Percentiles rank a stretch among this genome's conserved stretches.
These are phyloP conservation scores for Closterium sp. DNA, from an alignment of 139 green algal genomes.

Conservation along the genomic window DNA sequence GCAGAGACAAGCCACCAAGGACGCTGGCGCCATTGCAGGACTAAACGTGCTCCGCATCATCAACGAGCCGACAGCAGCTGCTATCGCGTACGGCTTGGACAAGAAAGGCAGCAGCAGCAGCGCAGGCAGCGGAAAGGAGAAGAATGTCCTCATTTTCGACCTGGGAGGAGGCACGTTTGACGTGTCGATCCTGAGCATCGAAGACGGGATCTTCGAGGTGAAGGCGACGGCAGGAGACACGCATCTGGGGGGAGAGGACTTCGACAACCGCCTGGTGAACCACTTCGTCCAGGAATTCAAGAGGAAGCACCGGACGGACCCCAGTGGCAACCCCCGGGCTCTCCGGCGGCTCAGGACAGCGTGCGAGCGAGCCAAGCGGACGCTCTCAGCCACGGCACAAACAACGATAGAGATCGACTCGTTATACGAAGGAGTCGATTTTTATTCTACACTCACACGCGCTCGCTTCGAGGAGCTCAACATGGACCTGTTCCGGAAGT, in stretches of 20 bases:
- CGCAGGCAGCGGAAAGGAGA: too few relatives aligned
- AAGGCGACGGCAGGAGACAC: slow-evolving; percentile 97
- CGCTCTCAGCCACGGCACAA: slow-evolving; percentile 78
- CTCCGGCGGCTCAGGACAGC: slow-evolving; percentile 79
- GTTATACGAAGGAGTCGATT: slow-evolving; percentile 96
- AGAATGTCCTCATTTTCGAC: slow-evolving; percentile 79
- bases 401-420: slow-evolving; percentile 95
- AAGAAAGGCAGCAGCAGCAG: background rate
- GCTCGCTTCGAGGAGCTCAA: slow-evolving; percentile 97
- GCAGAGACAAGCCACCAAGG: slow-evolving; percentile 76
- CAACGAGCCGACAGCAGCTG: slow-evolving; percentile 98
- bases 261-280: slow-evolving; percentile 92
- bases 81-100: slow-evolving; percentile 78
- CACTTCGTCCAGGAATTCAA: slow-evolving; percentile 58
- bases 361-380: slow-evolving; percentile 92
- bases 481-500: slow-evolving; percentile 92
- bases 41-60: slow-evolving; percentile 89
- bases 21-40: slow-evolving; percentile 46
- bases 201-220: slow-evolving; percentile 95
- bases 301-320: slow-evolving; percentile 87
- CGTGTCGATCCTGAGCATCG: slow-evolving; percentile 86
- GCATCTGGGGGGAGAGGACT: slow-evolving; percentile 97
- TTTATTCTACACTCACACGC: slow-evolving; percentile 92
- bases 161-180: slow-evolving; percentile 67
- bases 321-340: slow-evolving; percentile 74